phyloP scores from a whole-genome alignment of 345 rosid genomes.

The Euphorbia tirucalli region DNA sequence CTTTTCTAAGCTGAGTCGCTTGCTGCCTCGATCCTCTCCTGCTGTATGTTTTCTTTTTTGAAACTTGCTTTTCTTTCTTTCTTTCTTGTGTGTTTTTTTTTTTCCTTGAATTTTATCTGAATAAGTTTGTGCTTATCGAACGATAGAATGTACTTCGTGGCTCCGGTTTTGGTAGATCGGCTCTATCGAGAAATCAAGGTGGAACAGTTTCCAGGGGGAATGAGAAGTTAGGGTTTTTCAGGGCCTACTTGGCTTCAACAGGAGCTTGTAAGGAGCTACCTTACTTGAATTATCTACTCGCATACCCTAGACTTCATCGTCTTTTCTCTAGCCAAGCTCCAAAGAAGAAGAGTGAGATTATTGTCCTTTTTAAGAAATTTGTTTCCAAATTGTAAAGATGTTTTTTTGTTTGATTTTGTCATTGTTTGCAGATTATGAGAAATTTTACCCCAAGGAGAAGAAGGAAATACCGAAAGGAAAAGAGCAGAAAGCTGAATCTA shows the following conservation, averaged over 20 bases:
- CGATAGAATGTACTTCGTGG: conserved; percentile 11
- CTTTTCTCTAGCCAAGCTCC: conserved; percentile 69
- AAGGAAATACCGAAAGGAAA: conserved; percentile 75
- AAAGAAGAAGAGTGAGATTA: conserved; percentile 65
- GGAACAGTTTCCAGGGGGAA: not conserved
- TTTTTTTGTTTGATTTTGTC: not conserved
- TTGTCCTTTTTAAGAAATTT: not conserved
- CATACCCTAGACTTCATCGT: conserved; percentile 61
- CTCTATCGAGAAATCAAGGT: conserved; percentile 1
- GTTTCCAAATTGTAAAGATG: not conserved
- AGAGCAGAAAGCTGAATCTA: conserved; percentile 76
- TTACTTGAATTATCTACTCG: conserved; percentile 53
- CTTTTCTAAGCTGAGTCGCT: conserved; percentile 55
- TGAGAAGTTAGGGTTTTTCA: conserved; percentile 46
- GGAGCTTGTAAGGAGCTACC: conserved; percentile 38
- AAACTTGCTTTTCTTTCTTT: no score
- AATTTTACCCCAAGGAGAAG: conserved; percentile 73
- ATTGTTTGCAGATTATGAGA: conserved; percentile 69
- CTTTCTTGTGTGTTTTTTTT: no score
- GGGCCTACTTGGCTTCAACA: conserved; percentile 53
- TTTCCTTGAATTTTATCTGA: not conserved
- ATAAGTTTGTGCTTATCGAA: conserved; percentile 6
- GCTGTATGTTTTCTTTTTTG: conserved; percentile 29
- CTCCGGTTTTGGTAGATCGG: conserved; percentile 24
- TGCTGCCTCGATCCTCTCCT: conserved; percentile 52